Conservation (phyloP, 75 land plant species). For the Pinus tabuliformis region DNA sequence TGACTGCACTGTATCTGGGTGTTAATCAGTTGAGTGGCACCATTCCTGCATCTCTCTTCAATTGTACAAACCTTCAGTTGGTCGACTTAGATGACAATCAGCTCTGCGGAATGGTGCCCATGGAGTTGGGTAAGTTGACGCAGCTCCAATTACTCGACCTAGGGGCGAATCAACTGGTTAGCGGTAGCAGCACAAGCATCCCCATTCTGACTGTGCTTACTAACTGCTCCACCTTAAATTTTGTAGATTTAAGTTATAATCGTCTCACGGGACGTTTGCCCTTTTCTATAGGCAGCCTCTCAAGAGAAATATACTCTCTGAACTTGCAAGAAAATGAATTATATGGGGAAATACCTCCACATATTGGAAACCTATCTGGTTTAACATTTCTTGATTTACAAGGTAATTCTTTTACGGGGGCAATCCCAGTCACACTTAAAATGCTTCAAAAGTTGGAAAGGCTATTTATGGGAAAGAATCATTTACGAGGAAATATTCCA, state of each 20-base stretch:
- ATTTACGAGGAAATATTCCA: constrained; percentile 55
- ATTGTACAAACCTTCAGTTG: background rate
- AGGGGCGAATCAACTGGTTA: too few relatives aligned
- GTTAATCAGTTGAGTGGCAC: too few relatives aligned
- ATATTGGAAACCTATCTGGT: background rate
- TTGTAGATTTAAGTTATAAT: background rate
- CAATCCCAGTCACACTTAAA: background rate
- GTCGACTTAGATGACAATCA: too few relatives aligned
- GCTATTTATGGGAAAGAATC: constrained; percentile 23
- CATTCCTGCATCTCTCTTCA: background rate
- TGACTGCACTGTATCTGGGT: background rate
- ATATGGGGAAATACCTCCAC: background rate
- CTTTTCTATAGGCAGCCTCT: background rate
- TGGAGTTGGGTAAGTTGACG: too few relatives aligned
- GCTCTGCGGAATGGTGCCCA: too few relatives aligned
- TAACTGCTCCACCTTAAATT: background rate
- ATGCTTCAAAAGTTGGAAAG: background rate
- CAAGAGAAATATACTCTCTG: background rate
- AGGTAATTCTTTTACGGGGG: background rate
- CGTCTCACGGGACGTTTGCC: background rate
- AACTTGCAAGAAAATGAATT: background rate
- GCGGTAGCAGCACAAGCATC: too few relatives aligned
- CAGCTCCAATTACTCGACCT: too few relatives aligned
- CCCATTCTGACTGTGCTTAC: too few relatives aligned
- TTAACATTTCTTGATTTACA: background rate